These are phyloP conservation scores for Kwoniella europaea DNA, from an alignment of 768 basidiomycete genomes.

Conservation along the genomic window DNA sequence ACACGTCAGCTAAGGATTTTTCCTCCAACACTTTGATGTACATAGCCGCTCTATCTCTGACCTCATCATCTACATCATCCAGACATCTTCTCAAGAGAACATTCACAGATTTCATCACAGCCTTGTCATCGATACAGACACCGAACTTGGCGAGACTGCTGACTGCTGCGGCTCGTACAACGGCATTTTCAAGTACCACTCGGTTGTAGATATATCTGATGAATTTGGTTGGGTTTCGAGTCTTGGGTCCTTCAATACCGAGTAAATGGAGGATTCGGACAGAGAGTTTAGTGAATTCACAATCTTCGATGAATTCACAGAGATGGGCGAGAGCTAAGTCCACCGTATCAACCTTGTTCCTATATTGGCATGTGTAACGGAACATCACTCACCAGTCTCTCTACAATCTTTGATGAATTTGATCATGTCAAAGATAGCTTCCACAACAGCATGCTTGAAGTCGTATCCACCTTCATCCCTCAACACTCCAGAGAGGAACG, in stretches of 20 bases:
- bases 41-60: constrained; percentile 93
- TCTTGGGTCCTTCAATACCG: constrained; percentile 93
- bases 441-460: constrained; percentile 98
- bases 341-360: background rate
- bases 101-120: constrained; percentile 80
- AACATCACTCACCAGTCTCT: constrained; percentile 68
- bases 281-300: constrained; percentile 98
- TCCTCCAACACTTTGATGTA: constrained; percentile 85
- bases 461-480: constrained; percentile 99
- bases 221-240: constrained; percentile 95
- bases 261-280: constrained; percentile 94
- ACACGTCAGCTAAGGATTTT: constrained; percentile 77
- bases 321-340: constrained; percentile 84
- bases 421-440: constrained; percentile 99
- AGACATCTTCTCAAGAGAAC: constrained; percentile 91
- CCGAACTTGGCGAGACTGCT: constrained; percentile 95
- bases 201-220: constrained; percentile 99
- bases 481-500: constrained; percentile 93
- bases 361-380: too few species aligned
- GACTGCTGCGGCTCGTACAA: constrained; percentile 95
- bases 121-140: constrained; percentile 77
- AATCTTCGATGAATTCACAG: constrained; percentile 99
- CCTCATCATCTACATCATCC: constrained; percentile 98
- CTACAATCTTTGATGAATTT: constrained; percentile 94
- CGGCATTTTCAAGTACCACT: constrained; percentile 96